phyloP scores from a whole-genome alignment of 257 asterid species.

The Lycium ferocissimum region DNA sequence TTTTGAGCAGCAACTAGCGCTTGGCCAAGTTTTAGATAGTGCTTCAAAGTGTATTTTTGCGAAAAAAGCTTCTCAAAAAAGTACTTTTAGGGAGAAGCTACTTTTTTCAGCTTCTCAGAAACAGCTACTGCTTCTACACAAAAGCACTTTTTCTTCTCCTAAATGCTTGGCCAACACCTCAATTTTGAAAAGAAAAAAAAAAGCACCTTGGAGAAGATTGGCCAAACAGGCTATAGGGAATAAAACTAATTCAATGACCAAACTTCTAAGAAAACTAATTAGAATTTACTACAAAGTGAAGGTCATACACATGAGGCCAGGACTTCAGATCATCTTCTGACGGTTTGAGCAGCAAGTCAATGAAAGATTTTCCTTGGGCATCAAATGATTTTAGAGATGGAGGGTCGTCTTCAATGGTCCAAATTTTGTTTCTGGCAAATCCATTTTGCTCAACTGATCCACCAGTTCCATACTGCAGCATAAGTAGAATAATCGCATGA shows the following conservation, averaged over 20 bases:
- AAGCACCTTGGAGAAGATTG: too few species aligned
- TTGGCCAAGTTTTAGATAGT: too few species aligned
- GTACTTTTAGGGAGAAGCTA: too few species aligned
- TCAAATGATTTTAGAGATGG: conserved; percentile 68
- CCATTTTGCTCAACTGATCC: conserved; percentile 80
- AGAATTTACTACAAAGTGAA: conserved; percentile 12
- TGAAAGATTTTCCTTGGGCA: conserved; percentile 65
- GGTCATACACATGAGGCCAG: conserved; percentile 82
- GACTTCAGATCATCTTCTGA: conserved; percentile 81
- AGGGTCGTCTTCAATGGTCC: conserved; percentile 81
- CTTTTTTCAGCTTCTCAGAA: too few species aligned
- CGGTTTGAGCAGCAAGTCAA: conserved; percentile 86
- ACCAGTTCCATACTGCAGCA: conserved; percentile 70
- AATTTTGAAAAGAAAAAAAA: too few species aligned
- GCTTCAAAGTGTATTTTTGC: too few species aligned
- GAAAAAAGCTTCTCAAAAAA: too few species aligned
- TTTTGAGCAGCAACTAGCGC: too few species aligned
- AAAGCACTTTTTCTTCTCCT: too few species aligned
- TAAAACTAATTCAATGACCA: background rate
- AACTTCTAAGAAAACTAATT: background rate
- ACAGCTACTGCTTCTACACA: too few species aligned
- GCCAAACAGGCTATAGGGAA: too few species aligned
- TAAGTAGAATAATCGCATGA: conserved; percentile 30
- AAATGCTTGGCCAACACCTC: too few species aligned
- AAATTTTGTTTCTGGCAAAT: conserved; percentile 76